Base-by-base conservation (phyloP, 2,329 filamentous ascomycete genomes). In the Leptosphaerulina australis region DNA sequence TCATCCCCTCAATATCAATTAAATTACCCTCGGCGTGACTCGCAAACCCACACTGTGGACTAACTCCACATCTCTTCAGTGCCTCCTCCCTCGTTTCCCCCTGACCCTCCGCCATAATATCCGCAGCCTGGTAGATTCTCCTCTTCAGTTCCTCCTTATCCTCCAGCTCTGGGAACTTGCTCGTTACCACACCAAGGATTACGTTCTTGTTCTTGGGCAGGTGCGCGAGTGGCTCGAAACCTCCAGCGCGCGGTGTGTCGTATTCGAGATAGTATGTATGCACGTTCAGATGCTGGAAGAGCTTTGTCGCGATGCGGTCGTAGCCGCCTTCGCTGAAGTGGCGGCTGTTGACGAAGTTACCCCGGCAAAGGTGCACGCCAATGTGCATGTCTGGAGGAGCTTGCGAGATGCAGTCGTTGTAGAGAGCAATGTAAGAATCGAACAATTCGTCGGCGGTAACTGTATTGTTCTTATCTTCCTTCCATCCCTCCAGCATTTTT, bases 1-100 rank as follows among this genome's bases (percentile, higher is more conserved):
- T 83, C 84, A 90, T 86, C 45, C 87, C 86, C 28, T 87, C 81
- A 50, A 82, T 75, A 35, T 79, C 81, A 49, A 91, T 78, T 12
- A 84, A 80, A 64, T 91, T 90, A 0, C 87, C 88, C 60, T 80
- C 83, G 60, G 86, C 83, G 67, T 91, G 87, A 28, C 84, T 88
- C 31, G 86, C 88, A 72, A 67, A 67, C 10, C 64, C 64, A 49
- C 64, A 67, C 55, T 67, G 64, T 30, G 60, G 64, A 34, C 60
- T 63, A 7, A 68, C 59, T 9, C 64, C 64, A 28, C 90, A 73
- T 56, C 85, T 81, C 73, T 85, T 81, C 25, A 91, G 75, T 0
- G 86, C 86, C 70, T 89, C 81, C 66, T 88, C 81, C 35, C 79
- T 77, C 3, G 75, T 82, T 74, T 87, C 77, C 4, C 81, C 81